phyloP scores from a whole-genome alignment of 768 basidiomycete species.

The Tulasnella sp. region DNA sequence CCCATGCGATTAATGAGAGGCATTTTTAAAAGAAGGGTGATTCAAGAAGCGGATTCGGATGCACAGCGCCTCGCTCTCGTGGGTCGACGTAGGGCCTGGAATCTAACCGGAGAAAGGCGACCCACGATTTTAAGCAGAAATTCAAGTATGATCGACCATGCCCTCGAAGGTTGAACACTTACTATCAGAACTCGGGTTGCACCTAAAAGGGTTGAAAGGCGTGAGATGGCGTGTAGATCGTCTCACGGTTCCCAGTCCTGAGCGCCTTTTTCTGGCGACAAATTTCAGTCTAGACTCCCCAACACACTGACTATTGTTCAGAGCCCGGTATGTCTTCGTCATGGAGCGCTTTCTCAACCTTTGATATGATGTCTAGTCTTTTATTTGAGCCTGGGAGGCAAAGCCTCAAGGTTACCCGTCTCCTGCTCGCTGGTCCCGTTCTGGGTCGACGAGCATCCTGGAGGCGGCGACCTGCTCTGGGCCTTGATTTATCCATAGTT shows the following conservation, averaged over 20 bases:
- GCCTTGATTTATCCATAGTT: slow-evolving; percentile 22
- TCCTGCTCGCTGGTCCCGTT: slow-evolving; percentile 16
- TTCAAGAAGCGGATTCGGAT: background rate
- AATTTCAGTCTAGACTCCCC: background rate
- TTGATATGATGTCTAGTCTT: background rate
- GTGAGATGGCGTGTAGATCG: background rate
- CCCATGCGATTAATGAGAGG: background rate
- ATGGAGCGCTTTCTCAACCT: background rate
- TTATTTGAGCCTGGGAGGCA: slow-evolving; percentile 19
- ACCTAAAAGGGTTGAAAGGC: background rate
- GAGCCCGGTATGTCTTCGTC: background rate
- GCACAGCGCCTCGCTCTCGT: too few species aligned
- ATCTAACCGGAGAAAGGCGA: background rate
- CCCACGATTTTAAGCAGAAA: background rate
- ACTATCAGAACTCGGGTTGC: background rate
- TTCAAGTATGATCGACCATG: too few species aligned
- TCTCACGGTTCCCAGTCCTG: background rate
- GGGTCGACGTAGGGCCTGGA: background rate
- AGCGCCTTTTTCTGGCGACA: background rate
- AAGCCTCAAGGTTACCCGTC: slow-evolving; percentile 12
- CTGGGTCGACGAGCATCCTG: background rate
- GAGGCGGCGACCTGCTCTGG: slow-evolving; percentile 5
- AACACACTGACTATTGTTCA: background rate
- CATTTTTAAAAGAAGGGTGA: background rate
- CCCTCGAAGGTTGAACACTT: background rate